These are phyloP conservation scores for Saturnispora saitoi DNA, from an alignment of 805 yeast species.

Conservation along the genomic window DNA sequence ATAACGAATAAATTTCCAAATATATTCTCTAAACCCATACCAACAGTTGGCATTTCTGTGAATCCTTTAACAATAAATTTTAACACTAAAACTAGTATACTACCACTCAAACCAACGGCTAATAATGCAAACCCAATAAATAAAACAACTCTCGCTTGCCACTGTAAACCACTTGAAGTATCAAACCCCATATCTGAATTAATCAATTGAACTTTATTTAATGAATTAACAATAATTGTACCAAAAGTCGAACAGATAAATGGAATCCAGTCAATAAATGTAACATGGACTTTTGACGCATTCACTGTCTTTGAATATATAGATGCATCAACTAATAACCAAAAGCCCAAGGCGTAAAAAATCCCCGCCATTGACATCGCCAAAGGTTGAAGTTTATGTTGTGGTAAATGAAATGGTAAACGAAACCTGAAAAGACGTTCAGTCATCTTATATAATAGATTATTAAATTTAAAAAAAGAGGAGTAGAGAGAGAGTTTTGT, in stretches of 20 bases:
- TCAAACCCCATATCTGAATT: slow-evolving; percentile 23
- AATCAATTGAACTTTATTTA: slow-evolving; percentile 49
- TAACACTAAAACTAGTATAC: slow-evolving; percentile 77
- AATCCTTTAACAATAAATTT: slow-evolving; percentile 75
- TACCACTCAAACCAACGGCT: slow-evolving; percentile 92
- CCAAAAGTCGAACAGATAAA: slow-evolving; percentile 82
- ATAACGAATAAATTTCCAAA: slow-evolving; percentile 69
- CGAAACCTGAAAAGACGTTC: slow-evolving; percentile 57
- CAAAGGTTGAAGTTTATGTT: slow-evolving; percentile 46
- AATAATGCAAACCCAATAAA: slow-evolving; percentile 87
- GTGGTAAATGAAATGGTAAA: slow-evolving; percentile 63
- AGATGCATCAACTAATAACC: slow-evolving; percentile 85
- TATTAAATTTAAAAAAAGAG: not conserved
- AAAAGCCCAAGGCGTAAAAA: slow-evolving; percentile 76
- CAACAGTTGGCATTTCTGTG: slow-evolving; percentile 72
- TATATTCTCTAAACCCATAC: slow-evolving; percentile 90
- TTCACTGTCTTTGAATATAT: slow-evolving; percentile 77
- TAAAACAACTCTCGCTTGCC: slow-evolving; percentile 89
- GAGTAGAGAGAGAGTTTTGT: too few species aligned
- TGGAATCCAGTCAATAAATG: slow-evolving; percentile 95
- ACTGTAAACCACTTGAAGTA: slow-evolving; percentile 43
- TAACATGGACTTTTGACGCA: slow-evolving; percentile 79
- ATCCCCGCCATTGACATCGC: slow-evolving; percentile 78
- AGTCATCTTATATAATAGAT: slow-evolving; percentile 20
- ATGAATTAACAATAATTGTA: slow-evolving; percentile 71